A percentile compares a stretch with the other conserved stretches of the same genome.
phyloP scores from a whole-genome alignment of 306 rosid species.

The Ormosia emarginata region DNA sequence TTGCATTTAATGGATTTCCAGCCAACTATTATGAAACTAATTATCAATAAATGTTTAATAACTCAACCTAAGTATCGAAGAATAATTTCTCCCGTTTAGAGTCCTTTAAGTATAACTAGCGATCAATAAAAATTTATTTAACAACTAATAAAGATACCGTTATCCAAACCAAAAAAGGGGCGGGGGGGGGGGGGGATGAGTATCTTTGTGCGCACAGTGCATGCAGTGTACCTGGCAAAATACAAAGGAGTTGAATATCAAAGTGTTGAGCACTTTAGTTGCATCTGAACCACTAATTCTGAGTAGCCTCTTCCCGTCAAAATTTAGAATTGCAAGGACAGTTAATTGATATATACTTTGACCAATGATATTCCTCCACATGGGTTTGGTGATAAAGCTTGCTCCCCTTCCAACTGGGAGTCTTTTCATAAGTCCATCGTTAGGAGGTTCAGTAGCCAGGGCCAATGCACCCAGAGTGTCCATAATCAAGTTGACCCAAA shows the following conservation, averaged over 20 bases:
- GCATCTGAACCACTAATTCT: conserved; percentile 68
- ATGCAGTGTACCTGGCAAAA: conserved; percentile 77
- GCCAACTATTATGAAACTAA: background rate
- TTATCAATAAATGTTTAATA: too few relatives aligned
- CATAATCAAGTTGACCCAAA: conserved; percentile 99
- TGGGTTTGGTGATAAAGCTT: conserved; percentile 76
- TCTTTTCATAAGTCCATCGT: conserved; percentile 69
- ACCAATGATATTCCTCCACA: conserved; percentile 97
- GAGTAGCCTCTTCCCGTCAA: conserved; percentile 66
- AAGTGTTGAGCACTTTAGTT: conserved; percentile 59
- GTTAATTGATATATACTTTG: conserved; percentile 85
- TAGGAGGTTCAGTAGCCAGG: conserved; percentile 95
- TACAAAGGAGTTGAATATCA: conserved; percentile 89
- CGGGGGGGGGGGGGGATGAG: background rate
- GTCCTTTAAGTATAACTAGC: background rate
- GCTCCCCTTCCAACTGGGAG: conserved; percentile 64
- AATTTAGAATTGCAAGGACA: conserved; percentile 61
- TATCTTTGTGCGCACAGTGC: background rate
- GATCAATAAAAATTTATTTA: background rate
- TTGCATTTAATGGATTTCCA: background rate
- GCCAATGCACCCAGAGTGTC: conserved; percentile 99
- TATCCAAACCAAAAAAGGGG: background rate
- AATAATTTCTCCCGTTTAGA: background rate
- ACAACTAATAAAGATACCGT: background rate
- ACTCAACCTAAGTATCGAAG: background rate